Percentiles rank a stretch among this genome's conserved stretches.
These are phyloP conservation scores for Daldinia vernicosa DNA, from an alignment of 495 filamentous ascomycete genomes.

Conservation along the genomic window DNA sequence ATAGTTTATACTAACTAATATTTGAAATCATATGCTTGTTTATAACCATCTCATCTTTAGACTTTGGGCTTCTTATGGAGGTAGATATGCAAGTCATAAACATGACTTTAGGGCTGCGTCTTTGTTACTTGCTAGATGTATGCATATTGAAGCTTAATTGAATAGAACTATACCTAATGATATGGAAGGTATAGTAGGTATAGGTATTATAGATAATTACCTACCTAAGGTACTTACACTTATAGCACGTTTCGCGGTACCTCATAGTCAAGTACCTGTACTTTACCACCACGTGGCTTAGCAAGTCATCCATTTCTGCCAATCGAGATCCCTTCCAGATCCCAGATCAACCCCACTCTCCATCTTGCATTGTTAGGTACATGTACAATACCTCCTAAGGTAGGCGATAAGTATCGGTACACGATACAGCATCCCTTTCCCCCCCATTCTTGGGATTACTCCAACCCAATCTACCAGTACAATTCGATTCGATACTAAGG, in stretches of 20 bases:
- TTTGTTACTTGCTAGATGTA: background rate
- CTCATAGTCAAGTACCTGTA: background rate
- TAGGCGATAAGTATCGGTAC: conserved; percentile 23
- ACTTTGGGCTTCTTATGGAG: background rate
- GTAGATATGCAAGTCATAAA: background rate
- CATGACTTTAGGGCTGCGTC: background rate
- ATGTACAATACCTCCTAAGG: background rate
- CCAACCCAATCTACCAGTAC: conserved; percentile 6
- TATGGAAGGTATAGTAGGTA: too few relatives aligned
- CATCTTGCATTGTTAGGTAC: conserved; percentile 30
- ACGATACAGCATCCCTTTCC: background rate
- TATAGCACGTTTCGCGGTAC: background rate
- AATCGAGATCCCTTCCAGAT: conserved; percentile 44
- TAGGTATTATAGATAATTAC: background rate
- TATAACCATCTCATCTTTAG: too few relatives aligned
- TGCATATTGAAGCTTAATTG: background rate
- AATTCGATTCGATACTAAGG: too few relatives aligned
- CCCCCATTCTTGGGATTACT: conserved; percentile 1
- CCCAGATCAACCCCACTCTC: conserved; percentile 39
- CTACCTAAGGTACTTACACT: background rate
- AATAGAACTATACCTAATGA: background rate
- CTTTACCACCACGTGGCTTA: conserved; percentile 37
- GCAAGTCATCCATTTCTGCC: conserved; percentile 34
- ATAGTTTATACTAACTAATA: too few relatives aligned
- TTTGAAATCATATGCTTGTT: background rate